phyloP scores from a whole-genome alignment of 805 yeast species.

The Zygosaccharomyces rouxii region DNA sequence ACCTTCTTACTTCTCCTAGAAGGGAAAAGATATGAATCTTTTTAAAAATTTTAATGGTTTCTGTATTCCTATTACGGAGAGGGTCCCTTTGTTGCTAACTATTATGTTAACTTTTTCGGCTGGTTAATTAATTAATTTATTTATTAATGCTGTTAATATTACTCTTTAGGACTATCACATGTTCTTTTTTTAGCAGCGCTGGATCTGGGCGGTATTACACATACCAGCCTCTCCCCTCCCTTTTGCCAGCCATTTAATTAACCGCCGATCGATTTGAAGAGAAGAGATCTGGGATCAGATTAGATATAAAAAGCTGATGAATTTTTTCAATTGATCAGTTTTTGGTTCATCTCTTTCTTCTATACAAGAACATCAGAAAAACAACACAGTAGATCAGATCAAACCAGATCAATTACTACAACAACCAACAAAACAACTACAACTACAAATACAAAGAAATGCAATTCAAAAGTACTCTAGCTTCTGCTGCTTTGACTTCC shows the following conservation, averaged over 20 bases:
- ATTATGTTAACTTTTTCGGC: background rate
- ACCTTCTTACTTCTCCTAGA: slow-evolving; percentile 1
- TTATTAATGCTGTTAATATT: background rate
- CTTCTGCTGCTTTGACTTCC: slow-evolving; percentile 32
- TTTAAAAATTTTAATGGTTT: background rate
- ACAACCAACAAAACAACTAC: background rate
- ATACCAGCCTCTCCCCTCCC: background rate
- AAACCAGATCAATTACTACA: background rate
- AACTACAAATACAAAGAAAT: no score
- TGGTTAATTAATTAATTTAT: background rate
- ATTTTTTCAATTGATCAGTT: background rate
- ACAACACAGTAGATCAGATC: slow-evolving; percentile 1
- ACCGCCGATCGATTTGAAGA: slow-evolving; percentile 3
- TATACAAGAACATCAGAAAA: slow-evolving; percentile 1
- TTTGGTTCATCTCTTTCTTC: background rate
- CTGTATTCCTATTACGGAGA: background rate
- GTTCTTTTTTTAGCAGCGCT: background rate
- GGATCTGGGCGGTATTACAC: background rate
- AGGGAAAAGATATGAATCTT: background rate
- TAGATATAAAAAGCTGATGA: slow-evolving; percentile 1
- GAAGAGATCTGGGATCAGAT: background rate
- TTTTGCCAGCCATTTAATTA: slow-evolving; percentile 6
- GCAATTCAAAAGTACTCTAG: slow-evolving; percentile 30
- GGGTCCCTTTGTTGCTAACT: background rate
- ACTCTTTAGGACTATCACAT: background rate